phyloP scores from a whole-genome alignment of 208 protist genomes.

The Leishmania turanica region DNA sequence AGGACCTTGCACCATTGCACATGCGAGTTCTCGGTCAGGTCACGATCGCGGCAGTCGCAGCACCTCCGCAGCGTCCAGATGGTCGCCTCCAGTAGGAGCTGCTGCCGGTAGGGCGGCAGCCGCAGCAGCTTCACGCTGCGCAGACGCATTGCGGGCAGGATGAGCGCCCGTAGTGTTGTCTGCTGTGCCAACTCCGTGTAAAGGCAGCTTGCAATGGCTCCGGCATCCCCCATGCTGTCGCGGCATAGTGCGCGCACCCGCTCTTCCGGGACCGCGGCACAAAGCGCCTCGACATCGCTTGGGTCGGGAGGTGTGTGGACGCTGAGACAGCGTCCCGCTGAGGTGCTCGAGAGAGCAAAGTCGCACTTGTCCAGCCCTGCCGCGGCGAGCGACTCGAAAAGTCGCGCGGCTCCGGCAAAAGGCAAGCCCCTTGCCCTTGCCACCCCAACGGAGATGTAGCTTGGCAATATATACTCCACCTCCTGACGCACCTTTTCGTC shows the following conservation, averaged over 20 bases:
- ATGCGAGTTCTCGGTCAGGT: conserved; percentile 18
- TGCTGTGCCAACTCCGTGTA: conserved; percentile 10
- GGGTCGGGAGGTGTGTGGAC: background rate
- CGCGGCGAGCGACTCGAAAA: background rate
- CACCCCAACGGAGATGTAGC: background rate
- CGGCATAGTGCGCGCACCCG: background rate
- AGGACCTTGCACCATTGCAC: conserved; percentile 19
- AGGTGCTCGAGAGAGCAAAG: background rate
- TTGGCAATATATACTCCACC: conserved; percentile 12
- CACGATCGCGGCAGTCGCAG: conserved; percentile 20
- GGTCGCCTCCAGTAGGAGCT: background rate
- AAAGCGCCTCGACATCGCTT: conserved; percentile 6
- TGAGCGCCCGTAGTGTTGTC: conserved; percentile 1
- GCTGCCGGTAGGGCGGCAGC: background rate
- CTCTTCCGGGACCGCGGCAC: background rate
- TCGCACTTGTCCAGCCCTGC: background rate
- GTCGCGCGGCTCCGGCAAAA: background rate
- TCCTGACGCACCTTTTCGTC: conserved; percentile 15
- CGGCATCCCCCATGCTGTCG: background rate
- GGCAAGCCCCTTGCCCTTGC: background rate
- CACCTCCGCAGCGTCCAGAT: conserved; percentile 19
- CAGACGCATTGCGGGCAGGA: background rate
- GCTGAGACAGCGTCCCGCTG: background rate
- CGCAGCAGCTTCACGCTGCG: conserved; percentile 6
- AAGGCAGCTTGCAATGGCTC: background rate